Percentiles rank a stretch among this genome's conserved stretches.
phyloP scores from a whole-genome alignment of 495 filamentous ascomycete genomes.

The Chaetomium tenue region DNA sequence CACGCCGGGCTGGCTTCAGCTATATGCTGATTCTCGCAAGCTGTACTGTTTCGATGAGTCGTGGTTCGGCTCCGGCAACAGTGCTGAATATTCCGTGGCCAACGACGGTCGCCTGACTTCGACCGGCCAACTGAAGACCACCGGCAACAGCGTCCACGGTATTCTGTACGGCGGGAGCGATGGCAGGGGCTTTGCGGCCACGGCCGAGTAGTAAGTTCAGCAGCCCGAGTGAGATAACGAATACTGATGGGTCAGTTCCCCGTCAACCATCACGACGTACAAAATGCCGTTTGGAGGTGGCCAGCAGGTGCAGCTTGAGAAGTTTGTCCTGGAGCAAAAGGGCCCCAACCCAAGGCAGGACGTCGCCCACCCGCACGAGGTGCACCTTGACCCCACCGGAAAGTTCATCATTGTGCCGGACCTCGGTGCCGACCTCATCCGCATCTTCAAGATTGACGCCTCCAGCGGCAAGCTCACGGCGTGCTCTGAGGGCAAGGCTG shows the following conservation, averaged over 20 bases:
- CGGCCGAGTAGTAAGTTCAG: conserved; percentile 48
- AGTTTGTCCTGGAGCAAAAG: conserved; percentile 53
- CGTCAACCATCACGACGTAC: conserved; percentile 46
- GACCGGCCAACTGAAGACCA: conserved; percentile 34
- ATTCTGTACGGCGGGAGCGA: conserved; percentile 42
- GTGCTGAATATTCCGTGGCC: conserved; percentile 45
- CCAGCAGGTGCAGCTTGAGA: conserved; percentile 45
- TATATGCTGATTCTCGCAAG: conserved; percentile 43
- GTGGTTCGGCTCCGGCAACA: conserved; percentile 39
- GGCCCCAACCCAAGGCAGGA: conserved; percentile 61
- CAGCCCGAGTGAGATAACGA: background rate
- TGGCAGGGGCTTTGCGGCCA: conserved; percentile 44
- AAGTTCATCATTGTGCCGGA: conserved; percentile 66
- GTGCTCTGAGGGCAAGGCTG: conserved; percentile 38
- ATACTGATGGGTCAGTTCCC: conserved; percentile 32
- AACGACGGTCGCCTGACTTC: conserved; percentile 42
- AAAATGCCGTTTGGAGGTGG: conserved; percentile 32
- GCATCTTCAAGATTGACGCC: conserved; percentile 57
- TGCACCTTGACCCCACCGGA: conserved; percentile 65
- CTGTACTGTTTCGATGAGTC: conserved; percentile 64
- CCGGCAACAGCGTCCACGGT: conserved; percentile 45
- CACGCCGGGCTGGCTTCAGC: conserved; percentile 57
- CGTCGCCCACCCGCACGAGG: conserved; percentile 67
- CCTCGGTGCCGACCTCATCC: conserved; percentile 67
- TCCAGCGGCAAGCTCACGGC: conserved; percentile 39